Evolutionary conservation across 1,284 basidiomycete species (phyloP).

Genomic region (Thelephora terrestris): DNA sequence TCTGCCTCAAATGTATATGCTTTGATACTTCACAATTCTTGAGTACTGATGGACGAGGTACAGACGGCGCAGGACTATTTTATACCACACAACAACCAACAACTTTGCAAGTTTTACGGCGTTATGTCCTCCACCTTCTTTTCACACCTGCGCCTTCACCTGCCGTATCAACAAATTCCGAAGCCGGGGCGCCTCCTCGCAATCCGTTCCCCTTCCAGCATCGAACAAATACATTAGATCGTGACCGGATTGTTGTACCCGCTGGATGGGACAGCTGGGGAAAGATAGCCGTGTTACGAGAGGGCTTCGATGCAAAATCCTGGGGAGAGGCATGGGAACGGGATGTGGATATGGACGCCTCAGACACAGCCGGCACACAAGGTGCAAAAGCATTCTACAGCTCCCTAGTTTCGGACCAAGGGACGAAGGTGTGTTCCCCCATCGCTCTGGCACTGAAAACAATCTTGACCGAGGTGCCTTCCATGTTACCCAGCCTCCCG

Average conservation of each 20-base stretch:
- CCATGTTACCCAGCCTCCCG: constrained; percentile 37
- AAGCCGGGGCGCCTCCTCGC: constrained; percentile 45
- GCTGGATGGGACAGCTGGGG: constrained; percentile 98
- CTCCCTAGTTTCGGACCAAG: constrained; percentile 61
- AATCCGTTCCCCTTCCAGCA: constrained; percentile 82
- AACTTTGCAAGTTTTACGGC: constrained; percentile 75
- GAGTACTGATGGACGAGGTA: not conserved
- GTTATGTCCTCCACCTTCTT: constrained; percentile 80
- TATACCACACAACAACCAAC: constrained; percentile 80
- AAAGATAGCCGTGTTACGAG: constrained; percentile 85
- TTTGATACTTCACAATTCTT: not conserved
- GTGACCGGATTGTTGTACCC: constrained; percentile 87
- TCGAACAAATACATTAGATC: constrained; percentile 85
- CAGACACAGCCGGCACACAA: constrained; percentile 29
- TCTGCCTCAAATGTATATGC: constrained; percentile 83
- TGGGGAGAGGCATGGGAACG: constrained; percentile 82
- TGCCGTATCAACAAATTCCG: constrained; percentile 29
- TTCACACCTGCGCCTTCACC: constrained; percentile 68
- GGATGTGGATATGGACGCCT: constrained; percentile 38
- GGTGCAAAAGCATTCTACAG: constrained; percentile 52
- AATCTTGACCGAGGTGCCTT: not conserved
- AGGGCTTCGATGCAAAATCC: constrained; percentile 79
- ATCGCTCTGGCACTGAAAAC: not conserved
- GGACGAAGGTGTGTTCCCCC: constrained; percentile 42
- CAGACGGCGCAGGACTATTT: constrained; percentile 89